Evolutionary conservation across 768 basidiomycete species (phyloP), one percentile per base, ranked within the genome.

Genomic region (Symmetrospora coprosmae): DNA sequence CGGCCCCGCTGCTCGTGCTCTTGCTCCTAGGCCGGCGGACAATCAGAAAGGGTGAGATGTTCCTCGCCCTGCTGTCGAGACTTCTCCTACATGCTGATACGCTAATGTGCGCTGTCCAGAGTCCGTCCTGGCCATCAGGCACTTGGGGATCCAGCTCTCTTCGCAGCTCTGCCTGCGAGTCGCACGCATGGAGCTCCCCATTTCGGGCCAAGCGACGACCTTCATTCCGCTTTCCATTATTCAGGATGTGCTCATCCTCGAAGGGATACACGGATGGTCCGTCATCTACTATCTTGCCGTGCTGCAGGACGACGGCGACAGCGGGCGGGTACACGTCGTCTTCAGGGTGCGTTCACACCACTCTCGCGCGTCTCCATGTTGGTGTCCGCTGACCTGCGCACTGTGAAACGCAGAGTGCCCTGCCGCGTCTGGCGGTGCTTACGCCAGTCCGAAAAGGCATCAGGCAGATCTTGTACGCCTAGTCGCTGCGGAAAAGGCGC

Each of bases 261-360:
- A 58, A 41, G 55, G 55, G n/a, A 28, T 58, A 31, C n/a, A 58
- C 30, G 55, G 55, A 5, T 58, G 55, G 55, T 9, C 55, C 17
- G 30, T 58, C 25, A 58, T 58, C 23, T 58, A 43, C 41, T 58
- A 58, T 47, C n/a, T 58, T 16, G 55, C 23, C n/a, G 33, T 58
- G n/a, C 13, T 34, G 2, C 28, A 31, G 17, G 43, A 58, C 23
- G 25, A 45, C 4, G 55, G 43, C 13, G 16, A 25, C 4, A 25
- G 41, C 11, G 43, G 7, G 3, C 43, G 28, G 33, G 6, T 58
- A 6, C 43, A 58, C 28, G 43, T 58, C 30, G 14, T 38, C 16
- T 58, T 58, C 41, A 23, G 31, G 31, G 55, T 46, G 33, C 19
- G 55, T 30, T 11, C 41, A 19, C 11, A 13, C 2, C 6, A 33